These are phyloP conservation scores for Teunomyces panamensis DNA, from an alignment of 805 yeast species.

Conservation along the genomic window DNA sequence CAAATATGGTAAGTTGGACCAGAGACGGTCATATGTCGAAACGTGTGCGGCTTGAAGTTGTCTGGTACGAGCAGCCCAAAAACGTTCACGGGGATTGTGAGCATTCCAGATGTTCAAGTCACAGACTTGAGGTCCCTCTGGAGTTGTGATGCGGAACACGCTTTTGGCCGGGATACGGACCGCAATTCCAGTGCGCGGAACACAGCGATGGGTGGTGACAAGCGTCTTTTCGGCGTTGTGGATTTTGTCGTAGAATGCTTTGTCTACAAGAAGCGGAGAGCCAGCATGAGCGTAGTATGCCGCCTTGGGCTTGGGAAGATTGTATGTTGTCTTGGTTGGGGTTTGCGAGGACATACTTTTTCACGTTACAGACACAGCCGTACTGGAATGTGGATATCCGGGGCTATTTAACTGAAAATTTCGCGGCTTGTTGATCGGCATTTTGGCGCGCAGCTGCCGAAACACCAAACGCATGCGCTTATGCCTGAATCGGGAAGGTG, in stretches of 20 bases:
- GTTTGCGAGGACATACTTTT: slow-evolving; percentile 26
- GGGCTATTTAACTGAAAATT: not conserved
- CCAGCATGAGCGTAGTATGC: slow-evolving; percentile 58
- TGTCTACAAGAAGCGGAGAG: slow-evolving; percentile 51
- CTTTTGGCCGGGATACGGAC: slow-evolving; percentile 62
- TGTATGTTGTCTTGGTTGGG: slow-evolving; percentile 31
- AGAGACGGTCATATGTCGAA: slow-evolving; percentile 56
- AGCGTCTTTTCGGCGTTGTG: slow-evolving; percentile 44
- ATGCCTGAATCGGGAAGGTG: not conserved
- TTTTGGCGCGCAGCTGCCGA: not conserved
- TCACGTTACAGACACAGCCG: not conserved
- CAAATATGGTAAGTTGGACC: slow-evolving; percentile 65
- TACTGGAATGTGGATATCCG: not conserved
- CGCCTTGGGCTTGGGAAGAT: slow-evolving; percentile 45
- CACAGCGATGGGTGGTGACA: slow-evolving; percentile 41
- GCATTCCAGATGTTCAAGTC: slow-evolving; percentile 65
- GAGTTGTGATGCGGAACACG: slow-evolving; percentile 57
- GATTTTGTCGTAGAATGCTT: slow-evolving; percentile 43
- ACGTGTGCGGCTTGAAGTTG: slow-evolving; percentile 65
- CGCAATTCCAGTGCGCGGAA: slow-evolving; percentile 58
- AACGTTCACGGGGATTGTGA: slow-evolving; percentile 58
- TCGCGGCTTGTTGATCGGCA: not conserved
- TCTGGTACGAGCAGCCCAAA: slow-evolving; percentile 70
- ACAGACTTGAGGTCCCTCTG: slow-evolving; percentile 71
- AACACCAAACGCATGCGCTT: not conserved